Evolutionary conservation across 805 yeast species (phyloP), one percentile per base, ranked within the genome.

Genomic region (Saccharomycopsis selenospora): DNA sequence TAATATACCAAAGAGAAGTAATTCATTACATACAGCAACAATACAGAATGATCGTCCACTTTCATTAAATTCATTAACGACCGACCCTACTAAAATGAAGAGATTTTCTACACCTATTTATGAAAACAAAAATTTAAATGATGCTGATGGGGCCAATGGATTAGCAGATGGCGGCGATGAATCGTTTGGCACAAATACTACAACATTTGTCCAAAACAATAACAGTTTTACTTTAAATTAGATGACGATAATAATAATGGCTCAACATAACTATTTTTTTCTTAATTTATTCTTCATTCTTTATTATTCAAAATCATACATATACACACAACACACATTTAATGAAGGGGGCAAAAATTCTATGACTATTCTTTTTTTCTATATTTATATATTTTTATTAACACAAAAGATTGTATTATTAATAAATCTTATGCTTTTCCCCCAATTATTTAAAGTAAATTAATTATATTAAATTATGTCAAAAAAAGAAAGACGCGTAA

Each of bases 161-260:
- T 8, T 27, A 8, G 11, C 29, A 11, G 29, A 30, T 40, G 18
- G 14, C 14, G 14, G 7, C 14, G 50, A 42, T 3, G 42, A 42
- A 8, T 36, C 43, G n/a, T 49, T 49, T 46, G 53, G 46, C 6
- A 36, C 40, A 14, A 49, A 46, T 27, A 36, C 49, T 11, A 43
- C 53, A 10, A 46, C 46, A 14, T 46, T 49, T 46, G 53, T 46
- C 20, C 53, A 49, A 40, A 41, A 45, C 22, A 49, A 49, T 26
- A 46, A 43, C 23, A 49, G 53, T 42, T 49, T 49, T 38, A 38
- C 45, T n/a, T 40, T 48, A 22, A 48, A 40, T 40, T 40, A 24
- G 11, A 8, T 27, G 7, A 27, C 29, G 7, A 8, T 27, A 7
- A 27, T 27, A 8, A 27, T 27, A 27, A 27, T 27, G 29, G 29